phyloP scores from a whole-genome alignment of 768 basidiomycete genomes.

The Lanmaoa pseudosensibilis region DNA sequence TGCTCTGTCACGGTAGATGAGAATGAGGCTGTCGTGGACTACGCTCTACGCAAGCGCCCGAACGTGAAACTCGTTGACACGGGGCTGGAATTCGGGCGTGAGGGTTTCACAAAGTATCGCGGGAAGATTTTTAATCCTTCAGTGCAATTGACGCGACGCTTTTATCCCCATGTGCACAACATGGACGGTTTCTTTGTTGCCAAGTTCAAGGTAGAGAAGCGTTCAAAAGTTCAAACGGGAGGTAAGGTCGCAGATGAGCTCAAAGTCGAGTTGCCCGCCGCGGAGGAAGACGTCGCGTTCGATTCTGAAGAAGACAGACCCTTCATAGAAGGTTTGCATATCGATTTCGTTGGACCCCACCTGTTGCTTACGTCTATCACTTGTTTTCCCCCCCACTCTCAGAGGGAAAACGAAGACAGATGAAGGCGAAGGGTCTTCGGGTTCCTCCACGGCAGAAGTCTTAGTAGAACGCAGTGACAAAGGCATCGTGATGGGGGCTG shows the following conservation, averaged over 20 bases:
- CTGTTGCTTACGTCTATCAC: constrained; percentile 7
- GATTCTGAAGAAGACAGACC: constrained; percentile 74
- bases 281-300: constrained; percentile 49
- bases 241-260: constrained; percentile 26
- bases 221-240: constrained; percentile 47
- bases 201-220: constrained; percentile 93
- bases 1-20: constrained; percentile 98
- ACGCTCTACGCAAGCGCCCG: constrained; percentile 92
- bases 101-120: constrained; percentile 87
- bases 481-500: constrained; percentile 8
- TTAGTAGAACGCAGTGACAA: constrained; percentile 19
- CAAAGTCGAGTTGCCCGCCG: constrained; percentile 27
- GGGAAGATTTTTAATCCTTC: constrained; percentile 87
- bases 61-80: constrained; percentile 91
- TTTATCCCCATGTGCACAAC: constrained; percentile 97
- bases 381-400: constrained; percentile 6
- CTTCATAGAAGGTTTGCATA: constrained; percentile 73
- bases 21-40: constrained; percentile 97
- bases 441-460: constrained; percentile 54
- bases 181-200: constrained; percentile 99
- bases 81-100: constrained; percentile 88
- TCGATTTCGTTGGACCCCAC: background rate
- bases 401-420: constrained; percentile 74
- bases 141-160: constrained; percentile 79
- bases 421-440: constrained; percentile 74